A percentile compares a stretch with the other conserved stretches of the same genome.
These are phyloP conservation scores for Pouteria glomerata DNA, from an alignment of 148 eudicot genomes.

Conservation along the genomic window DNA sequence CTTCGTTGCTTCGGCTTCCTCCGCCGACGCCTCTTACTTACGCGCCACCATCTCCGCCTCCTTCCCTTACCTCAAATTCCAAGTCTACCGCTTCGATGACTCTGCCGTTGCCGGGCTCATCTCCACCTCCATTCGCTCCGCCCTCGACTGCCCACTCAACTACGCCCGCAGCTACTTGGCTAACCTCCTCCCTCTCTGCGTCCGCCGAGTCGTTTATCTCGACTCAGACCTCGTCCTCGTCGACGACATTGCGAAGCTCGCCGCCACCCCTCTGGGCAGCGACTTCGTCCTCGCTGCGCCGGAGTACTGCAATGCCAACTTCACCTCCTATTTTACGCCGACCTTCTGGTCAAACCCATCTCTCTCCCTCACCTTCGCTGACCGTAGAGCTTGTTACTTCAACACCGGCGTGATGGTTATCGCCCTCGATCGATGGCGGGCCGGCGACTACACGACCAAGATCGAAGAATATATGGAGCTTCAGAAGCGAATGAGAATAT, in stretches of 20 bases:
- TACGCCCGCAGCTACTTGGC: constrained; percentile 54
- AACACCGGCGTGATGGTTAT: constrained; percentile 57
- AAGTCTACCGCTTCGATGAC: constrained; percentile 53
- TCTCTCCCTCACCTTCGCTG: constrained; percentile 39
- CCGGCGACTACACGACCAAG: constrained; percentile 21
- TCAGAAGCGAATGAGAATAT: constrained; percentile 48
- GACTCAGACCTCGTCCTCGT: constrained; percentile 58
- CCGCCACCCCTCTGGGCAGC: constrained; percentile 15
- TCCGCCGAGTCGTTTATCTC: constrained; percentile 42
- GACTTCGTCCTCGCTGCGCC: constrained; percentile 51
- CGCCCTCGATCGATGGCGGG: constrained; percentile 25
- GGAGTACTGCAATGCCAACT: constrained; percentile 73
- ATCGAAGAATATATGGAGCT: constrained; percentile 37
- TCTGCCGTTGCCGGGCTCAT: constrained; percentile 49
- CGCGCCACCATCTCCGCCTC: constrained; percentile 42
- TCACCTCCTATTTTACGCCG: constrained; percentile 49
- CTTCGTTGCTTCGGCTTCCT: constrained; percentile 47
- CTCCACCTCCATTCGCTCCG: constrained; percentile 83
- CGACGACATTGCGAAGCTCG: constrained; percentile 38
- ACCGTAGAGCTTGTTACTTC: constrained; percentile 64
- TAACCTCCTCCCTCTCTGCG: constrained; percentile 42
- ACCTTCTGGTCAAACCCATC: constrained; percentile 60
- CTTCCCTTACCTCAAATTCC: constrained; percentile 60
- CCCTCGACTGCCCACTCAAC: constrained; percentile 75
- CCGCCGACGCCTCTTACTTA: constrained; percentile 27